phyloP scores from a whole-genome alignment of 2,329 filamentous ascomycete genomes.

The Myriosclerotinia scirpicola region DNA sequence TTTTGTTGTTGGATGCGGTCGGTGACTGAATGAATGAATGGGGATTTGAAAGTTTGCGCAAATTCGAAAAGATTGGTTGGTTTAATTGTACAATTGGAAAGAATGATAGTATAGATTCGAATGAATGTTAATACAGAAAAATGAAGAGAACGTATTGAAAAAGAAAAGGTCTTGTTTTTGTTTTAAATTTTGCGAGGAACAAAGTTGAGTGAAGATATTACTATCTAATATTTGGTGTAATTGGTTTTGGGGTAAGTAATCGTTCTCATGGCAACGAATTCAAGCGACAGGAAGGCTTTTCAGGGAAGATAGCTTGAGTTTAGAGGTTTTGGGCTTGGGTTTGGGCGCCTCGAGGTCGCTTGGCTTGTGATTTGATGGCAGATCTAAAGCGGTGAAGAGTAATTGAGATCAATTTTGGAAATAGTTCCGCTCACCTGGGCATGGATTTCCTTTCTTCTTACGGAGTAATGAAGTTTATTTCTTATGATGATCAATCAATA shows the following conservation, averaged over 20 bases:
- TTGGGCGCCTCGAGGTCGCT: neutral
- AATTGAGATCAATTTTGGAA: conserved; percentile 1
- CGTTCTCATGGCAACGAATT: conserved; percentile 16
- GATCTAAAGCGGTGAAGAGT: neutral
- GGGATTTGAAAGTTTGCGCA: conserved; percentile 15
- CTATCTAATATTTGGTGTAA: too few relatives aligned
- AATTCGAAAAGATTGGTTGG: conserved; percentile 21
- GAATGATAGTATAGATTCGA: conserved; percentile 12
- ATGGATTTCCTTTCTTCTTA: neutral
- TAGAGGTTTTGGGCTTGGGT: too few relatives aligned
- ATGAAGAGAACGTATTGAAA: conserved; percentile 26
- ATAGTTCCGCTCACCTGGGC: too few relatives aligned
- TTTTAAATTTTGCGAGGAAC: neutral
- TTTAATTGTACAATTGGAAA: neutral
- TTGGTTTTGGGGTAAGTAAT: neutral
- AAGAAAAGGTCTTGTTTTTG: neutral
- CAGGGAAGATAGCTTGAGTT: neutral
- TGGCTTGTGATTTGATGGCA: neutral
- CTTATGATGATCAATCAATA: neutral
- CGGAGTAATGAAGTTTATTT: neutral
- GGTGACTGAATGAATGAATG: conserved; percentile 3
- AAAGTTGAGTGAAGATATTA: neutral
- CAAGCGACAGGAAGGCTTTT: conserved; percentile 9
- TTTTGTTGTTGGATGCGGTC: conserved; percentile 22
- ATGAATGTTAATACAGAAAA: conserved; percentile 31